Evolutionary conservation across 2,329 filamentous ascomycete genomes (phyloP).

Genomic region (Leptosphaerulina australis): DNA sequence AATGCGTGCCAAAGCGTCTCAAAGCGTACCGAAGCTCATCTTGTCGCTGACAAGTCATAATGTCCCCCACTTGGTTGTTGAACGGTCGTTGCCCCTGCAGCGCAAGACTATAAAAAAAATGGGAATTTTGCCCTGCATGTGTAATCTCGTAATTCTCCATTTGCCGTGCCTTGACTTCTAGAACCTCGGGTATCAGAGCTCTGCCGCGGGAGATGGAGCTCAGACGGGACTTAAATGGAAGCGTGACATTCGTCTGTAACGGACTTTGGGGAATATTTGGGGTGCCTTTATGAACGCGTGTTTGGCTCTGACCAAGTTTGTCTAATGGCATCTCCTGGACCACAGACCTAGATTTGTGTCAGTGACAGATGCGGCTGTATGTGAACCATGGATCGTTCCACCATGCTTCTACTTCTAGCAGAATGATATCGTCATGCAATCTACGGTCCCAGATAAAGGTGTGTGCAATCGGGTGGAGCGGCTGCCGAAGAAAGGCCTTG

Average conservation of each 20-base stretch:
- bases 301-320: not conserved
- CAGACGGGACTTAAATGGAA: too few species aligned
- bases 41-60: slow-evolving; percentile 4
- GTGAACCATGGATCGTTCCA: slow-evolving; percentile 13
- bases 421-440: slow-evolving; percentile 3
- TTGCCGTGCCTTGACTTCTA: slow-evolving; percentile 3
- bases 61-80: slow-evolving; percentile 6
- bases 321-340: not conserved
- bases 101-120: not conserved
- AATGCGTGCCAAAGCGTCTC: not conserved
- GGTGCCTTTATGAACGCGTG: not conserved
- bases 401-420: not conserved
- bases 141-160: slow-evolving; percentile 5
- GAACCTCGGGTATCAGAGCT: slow-evolving; percentile 9
- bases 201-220: not conserved
- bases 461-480: slow-evolving; percentile 7
- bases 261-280: not conserved
- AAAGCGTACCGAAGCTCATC: slow-evolving; percentile 2
- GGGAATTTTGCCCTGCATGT: slow-evolving; percentile 11
- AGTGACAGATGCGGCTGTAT: not conserved
- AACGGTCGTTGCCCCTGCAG: slow-evolving; percentile 15
- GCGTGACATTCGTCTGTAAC: not conserved
- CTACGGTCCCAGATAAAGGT: slow-evolving; percentile 3
- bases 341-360: not conserved
- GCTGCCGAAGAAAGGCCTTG: slow-evolving; percentile 3